Percentiles rank a stretch among this genome's conserved stretches.
Evolutionary conservation across 805 yeast genomes (phyloP).

Genomic region (Kazachstania bromeliacearum): DNA sequence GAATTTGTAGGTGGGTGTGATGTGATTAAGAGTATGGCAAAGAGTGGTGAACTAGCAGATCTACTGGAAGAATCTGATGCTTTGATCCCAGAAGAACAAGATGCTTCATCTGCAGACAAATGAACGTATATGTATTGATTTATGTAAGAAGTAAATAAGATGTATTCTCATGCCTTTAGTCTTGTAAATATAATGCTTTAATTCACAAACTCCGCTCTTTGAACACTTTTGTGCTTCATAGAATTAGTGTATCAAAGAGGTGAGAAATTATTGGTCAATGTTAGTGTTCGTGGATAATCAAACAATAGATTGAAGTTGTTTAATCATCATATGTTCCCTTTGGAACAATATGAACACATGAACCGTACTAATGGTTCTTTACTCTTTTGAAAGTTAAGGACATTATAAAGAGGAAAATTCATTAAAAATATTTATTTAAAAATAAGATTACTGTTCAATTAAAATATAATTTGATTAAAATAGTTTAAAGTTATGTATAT

Average conservation of each 20-base stretch:
- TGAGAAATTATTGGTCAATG: constrained; percentile 2
- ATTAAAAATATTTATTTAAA: no score
- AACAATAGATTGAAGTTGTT: no score
- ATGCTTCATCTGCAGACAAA: neutral
- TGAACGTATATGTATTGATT: neutral
- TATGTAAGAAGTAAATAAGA: neutral
- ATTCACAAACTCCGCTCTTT: constrained; percentile 34
- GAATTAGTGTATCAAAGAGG: constrained; percentile 4
- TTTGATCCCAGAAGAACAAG: constrained; percentile 68
- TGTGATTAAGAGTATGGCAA: constrained; percentile 84
- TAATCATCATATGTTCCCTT: no score
- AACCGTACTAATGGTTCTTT: no score
- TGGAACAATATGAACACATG: no score
- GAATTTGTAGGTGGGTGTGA: constrained; percentile 98
- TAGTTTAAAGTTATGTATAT: no score
- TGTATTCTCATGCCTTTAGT: constrained; percentile 37
- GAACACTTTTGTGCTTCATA: constrained; percentile 1
- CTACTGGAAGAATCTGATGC: constrained; percentile 71
- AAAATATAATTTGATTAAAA: no score
- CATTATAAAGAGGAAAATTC: no score
- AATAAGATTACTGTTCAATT: no score
- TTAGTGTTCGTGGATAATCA: neutral
- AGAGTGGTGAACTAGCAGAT: constrained; percentile 81
- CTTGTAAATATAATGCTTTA: constrained; percentile 26
- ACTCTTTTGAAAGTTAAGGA: no score